Evolutionary conservation across 179 eudicot genomes (phyloP), one percentile per base, ranked within the genome.

Genomic region (Camellia oleifera): DNA sequence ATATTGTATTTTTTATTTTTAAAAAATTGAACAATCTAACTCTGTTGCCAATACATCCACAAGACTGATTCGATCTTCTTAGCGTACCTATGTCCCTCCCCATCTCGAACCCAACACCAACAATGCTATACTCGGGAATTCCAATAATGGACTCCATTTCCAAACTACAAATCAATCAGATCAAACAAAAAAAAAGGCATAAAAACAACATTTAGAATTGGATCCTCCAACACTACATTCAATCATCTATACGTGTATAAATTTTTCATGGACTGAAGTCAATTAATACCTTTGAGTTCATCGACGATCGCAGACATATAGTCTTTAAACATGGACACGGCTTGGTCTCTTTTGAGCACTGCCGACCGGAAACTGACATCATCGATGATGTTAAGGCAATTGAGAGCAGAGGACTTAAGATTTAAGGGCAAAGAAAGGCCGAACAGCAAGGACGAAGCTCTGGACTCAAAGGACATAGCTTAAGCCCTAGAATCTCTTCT

Each of bases 301-400:
- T 89, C 90, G 60, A 92, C 88, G 77, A 91, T 85, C 17, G 92
- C 94, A 50, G 87, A 32, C 63, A 89, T 23, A 74, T 85, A 91
- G 69, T 82, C 83, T 17, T 80, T 84, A 15, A 87, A 76, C 56
- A 78, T 77, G 42, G 80, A 46, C 17, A 81, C 61, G 63, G 90
- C 91, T 73, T 82, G 70, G 4, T 78, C 84, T 20, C 48, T 8
- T 10, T 70, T 42, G 69, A 79, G 54, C 72, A 84, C 69, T 79
- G 69, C 70, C 56, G 69, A 40, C 8, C 60, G 67, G 15, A 83
- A 77, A 5, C 44, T 79, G 2, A 32, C 65, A 58, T 74, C 44
- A 54, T 85, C 87, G 42, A 40, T 77, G 46, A 73, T 74, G 74
- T 81, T 63, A 20, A 91, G 70, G 26, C 90, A 86, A 70, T 79